Evolutionary conservation across 148 eudicot genomes (phyloP).

Genomic region (Bassia scoparia): DNA sequence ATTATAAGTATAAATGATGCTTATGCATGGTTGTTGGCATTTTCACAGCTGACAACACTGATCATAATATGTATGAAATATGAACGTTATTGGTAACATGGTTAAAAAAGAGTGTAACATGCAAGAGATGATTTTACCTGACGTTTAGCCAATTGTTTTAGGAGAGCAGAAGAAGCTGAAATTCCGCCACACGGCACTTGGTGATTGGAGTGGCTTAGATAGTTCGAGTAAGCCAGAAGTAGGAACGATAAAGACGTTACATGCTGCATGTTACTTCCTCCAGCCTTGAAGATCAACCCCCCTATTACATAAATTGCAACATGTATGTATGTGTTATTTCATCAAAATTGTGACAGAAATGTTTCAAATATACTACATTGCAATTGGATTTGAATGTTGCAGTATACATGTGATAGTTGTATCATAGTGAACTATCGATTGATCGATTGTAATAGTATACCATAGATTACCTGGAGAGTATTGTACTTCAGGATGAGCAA

Average conservation of each 20-base stretch:
- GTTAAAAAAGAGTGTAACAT: slow-evolving; percentile 6
- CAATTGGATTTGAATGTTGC: not conserved
- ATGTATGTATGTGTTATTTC: not conserved
- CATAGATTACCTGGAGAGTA: slow-evolving; percentile 74
- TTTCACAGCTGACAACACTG: not conserved
- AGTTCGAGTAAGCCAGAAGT: slow-evolving; percentile 78
- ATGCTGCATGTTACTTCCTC: slow-evolving; percentile 98
- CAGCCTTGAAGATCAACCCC: slow-evolving; percentile 81
- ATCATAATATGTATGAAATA: not conserved
- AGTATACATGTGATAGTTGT: not conserved
- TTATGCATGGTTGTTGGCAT: slow-evolving; percentile 1
- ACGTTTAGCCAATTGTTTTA: slow-evolving; percentile 68
- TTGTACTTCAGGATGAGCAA: slow-evolving; percentile 73
- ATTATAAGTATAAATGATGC: not conserved
- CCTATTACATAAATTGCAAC: slow-evolving; percentile 36
- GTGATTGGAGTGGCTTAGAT: slow-evolving; percentile 86
- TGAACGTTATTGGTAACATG: too few relatives aligned
- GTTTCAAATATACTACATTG: too few relatives aligned
- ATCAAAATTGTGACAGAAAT: not conserved
- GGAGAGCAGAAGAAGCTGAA: slow-evolving; percentile 63
- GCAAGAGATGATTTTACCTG: slow-evolving; percentile 49
- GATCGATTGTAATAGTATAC: too few relatives aligned
- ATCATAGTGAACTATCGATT: too few relatives aligned
- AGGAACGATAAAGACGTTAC: slow-evolving; percentile 90
- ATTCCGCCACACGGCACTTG: slow-evolving; percentile 76